Conservation (phyloP, 1,139 yeast genomes). For the Trichomonascaceae sp. region DNA sequence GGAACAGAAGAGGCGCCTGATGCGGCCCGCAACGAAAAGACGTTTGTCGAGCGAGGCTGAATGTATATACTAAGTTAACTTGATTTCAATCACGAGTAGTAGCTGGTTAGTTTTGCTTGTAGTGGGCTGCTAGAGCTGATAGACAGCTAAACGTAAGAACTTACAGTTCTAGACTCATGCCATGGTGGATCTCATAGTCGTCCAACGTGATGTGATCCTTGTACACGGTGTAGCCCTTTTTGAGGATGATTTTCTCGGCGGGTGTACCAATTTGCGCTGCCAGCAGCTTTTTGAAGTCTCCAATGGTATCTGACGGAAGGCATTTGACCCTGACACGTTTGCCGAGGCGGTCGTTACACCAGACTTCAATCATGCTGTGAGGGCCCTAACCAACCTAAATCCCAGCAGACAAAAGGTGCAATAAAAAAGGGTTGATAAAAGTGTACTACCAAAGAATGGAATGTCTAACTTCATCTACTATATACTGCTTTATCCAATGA, state of each 20-base stretch:
- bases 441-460: too few species aligned
- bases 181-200: constrained; percentile 89
- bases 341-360: constrained; percentile 43
- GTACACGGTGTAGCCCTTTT: constrained; percentile 46
- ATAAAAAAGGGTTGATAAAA: too few species aligned
- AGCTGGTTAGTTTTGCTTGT: constrained; percentile 2
- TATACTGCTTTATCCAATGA: constrained; percentile 39
- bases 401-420: too few species aligned
- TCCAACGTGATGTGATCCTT: constrained; percentile 84
- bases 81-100: constrained; percentile 2
- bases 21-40: constrained; percentile 8
- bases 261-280: constrained; percentile 74
- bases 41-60: constrained; percentile 23
- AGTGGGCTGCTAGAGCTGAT: too few species aligned
- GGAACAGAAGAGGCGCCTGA: constrained; percentile 36
- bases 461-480: too few species aligned
- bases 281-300: constrained; percentile 77
- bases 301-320: constrained; percentile 73
- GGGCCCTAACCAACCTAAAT: too few species aligned
- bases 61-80: too few species aligned
- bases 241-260: constrained; percentile 41
- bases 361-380: neutral
- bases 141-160: constrained; percentile 10
- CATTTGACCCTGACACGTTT: constrained; percentile 77
- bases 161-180: constrained; percentile 75